A percentile compares a stretch with the other conserved stretches of the same genome.
Conservation (phyloP, 2,329 filamentous ascomycete genomes). For the Sarocladiaceae sp. region DNA sequence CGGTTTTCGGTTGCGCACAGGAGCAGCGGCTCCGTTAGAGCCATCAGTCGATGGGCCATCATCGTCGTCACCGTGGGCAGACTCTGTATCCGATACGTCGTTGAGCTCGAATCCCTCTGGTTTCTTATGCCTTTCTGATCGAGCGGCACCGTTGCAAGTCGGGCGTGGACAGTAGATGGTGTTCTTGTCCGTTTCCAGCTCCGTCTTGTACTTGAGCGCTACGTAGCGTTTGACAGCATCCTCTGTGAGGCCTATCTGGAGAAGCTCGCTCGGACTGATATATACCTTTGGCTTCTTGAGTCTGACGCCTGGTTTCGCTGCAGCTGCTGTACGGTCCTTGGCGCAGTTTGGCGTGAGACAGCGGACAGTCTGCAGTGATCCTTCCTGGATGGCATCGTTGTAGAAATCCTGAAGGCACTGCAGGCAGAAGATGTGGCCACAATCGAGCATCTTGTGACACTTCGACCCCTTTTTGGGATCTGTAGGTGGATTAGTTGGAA, state of each 20-base stretch:
- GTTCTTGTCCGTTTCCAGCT: conserved; percentile 83
- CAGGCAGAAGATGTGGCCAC: conserved; percentile 85
- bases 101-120: conserved; percentile 58
- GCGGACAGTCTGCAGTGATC: conserved; percentile 70
- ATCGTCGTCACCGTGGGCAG: conserved; percentile 39
- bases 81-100: conserved; percentile 48
- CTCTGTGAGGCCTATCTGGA: conserved; percentile 66
- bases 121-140: conserved; percentile 66
- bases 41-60: conserved; percentile 23
- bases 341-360: conserved; percentile 78
- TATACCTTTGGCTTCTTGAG: conserved; percentile 56
- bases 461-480: conserved; percentile 83
- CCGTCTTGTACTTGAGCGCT: conserved; percentile 83
- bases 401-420: conserved; percentile 88
- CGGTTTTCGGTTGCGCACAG: conserved; percentile 16
- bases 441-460: conserved; percentile 78
- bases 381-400: conserved; percentile 78
- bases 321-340: conserved; percentile 44
- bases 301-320: conserved; percentile 16
- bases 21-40: conserved; percentile 16
- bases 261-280: conserved; percentile 75
- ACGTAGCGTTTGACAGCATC: conserved; percentile 80
- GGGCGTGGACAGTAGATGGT: conserved; percentile 87
- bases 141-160: conserved; percentile 88
- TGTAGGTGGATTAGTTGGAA: conserved; percentile 18